Evolutionary conservation across 2,329 filamentous ascomycete genomes (phyloP), one percentile per base, ranked within the genome.

Genomic region (Xylaria sp.): DNA sequence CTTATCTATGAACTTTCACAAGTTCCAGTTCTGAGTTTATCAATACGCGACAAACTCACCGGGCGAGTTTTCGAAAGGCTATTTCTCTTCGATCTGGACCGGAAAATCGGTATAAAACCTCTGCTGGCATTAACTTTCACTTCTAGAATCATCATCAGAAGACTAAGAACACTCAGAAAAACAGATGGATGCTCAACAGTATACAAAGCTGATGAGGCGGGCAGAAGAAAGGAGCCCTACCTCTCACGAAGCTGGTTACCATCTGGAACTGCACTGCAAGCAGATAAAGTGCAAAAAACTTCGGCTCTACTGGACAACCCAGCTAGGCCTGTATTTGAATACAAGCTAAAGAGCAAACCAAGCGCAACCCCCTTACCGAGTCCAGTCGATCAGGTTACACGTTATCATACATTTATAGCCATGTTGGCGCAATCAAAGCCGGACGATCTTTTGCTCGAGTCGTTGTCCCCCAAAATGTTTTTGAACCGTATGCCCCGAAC

Each of bases 361-460:
- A 37, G 34, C 34, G 34, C 34, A 37, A 37, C 7, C 34, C 34
- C 15, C 15, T 23, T 62, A 50, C 41, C 54, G 15, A 20, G 18
- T 48, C 41, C 62, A 65, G 4, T 23, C 25, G 13, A 12, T 62
- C 56, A 64, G 64, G 56, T 46, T 67, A 67, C 61, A 67, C 18
- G 54, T 61, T 56, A 59, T 66, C 64, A 67, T 69, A 69, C 67
- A 67, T 34, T 46, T 63, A 34, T 51, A 41, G 13, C 39, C 50
- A 39, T 50, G 52, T 54, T 41, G 23, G 3, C 28, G 15, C 48
- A 13, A 41, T 23, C 12, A 46, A 41, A 28, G 34, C 48, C 18
- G 25, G 13, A 15, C 50, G 41, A 48, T 37, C 34, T 3, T 20
- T 59, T 28, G 12, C 50, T n/a, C 31, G 18, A 25, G 20, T 15